Conservation (phyloP, 129 eudicot species). For the Tanacetum coccineum region DNA sequence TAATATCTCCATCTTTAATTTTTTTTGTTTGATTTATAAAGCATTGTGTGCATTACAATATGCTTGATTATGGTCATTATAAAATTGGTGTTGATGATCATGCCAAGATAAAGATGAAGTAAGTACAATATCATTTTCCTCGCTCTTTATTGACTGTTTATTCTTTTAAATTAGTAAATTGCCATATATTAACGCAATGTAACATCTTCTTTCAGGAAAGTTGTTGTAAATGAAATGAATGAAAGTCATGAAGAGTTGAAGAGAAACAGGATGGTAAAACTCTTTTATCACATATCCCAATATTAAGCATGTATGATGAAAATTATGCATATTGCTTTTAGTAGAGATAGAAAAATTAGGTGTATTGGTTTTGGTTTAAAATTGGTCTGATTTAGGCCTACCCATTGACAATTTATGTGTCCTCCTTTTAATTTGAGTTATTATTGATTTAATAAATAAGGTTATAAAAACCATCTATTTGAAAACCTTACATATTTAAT, state of each 20-base stretch:
- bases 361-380: neutral
- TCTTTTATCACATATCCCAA: neutral
- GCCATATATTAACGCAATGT: neutral
- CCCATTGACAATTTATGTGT: neutral
- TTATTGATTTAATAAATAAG: neutral
- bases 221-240: slow-evolving; percentile 54
- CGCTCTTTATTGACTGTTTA: neutral
- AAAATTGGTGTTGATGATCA: slow-evolving; percentile 59
- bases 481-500: too few relatives aligned
- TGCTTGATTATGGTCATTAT: too few relatives aligned
- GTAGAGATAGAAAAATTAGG: too few relatives aligned
- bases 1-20: too few relatives aligned
- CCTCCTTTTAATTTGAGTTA: neutral
- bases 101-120: slow-evolving; percentile 66
- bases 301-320: neutral
- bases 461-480: neutral
- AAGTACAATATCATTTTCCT: neutral
- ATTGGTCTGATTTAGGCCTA: neutral
- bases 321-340: neutral
- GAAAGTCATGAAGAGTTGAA: slow-evolving; percentile 86
- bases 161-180: too few relatives aligned
- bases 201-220: slow-evolving; percentile 47
- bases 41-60: too few relatives aligned
- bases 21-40: too few relatives aligned
- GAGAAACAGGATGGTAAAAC: slow-evolving; percentile 62